Evolutionary conservation across 768 basidiomycete species (phyloP).

Genomic region (Phaeotremella skinneri): DNA sequence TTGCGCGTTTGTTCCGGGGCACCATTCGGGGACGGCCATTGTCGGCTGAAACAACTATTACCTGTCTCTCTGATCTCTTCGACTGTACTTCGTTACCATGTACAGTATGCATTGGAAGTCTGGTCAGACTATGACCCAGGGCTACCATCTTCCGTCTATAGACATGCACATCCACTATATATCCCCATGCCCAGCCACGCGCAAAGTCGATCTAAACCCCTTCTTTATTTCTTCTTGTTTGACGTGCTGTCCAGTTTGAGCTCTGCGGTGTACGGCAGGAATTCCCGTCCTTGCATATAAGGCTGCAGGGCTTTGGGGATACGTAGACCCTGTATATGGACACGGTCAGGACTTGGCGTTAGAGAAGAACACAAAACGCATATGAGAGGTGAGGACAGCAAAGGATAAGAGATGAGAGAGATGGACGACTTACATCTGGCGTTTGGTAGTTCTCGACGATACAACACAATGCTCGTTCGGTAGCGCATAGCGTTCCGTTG

Average conservation of each 20-base stretch:
- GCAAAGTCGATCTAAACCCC: no score
- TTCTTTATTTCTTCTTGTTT: conserved; percentile 45
- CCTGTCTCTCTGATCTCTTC: no score
- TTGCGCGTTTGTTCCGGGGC: no score
- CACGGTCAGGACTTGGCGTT: conserved; percentile 5
- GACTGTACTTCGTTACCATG: no score
- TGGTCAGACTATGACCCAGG: no score
- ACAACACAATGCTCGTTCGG: conserved; percentile 93
- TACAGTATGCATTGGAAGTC: no score
- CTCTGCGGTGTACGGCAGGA: conserved; percentile 55
- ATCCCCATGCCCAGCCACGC: no score
- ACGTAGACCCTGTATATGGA: conserved; percentile 66
- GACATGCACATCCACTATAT: no score
- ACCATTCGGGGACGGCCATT: no score
- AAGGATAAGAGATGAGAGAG: not conserved
- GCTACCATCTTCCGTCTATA: no score
- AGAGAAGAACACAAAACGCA: not conserved
- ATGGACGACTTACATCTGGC: conserved; percentile 65
- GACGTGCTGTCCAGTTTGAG: conserved; percentile 49
- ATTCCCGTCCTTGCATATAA: conserved; percentile 86
- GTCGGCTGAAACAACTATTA: no score
- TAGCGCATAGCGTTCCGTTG: conserved; percentile 93
- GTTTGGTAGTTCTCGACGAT: conserved; percentile 99
- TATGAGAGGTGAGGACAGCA: conserved; percentile 9
- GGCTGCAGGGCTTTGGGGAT: conserved; percentile 87